Base-by-base conservation (phyloP, 2,329 filamentous ascomycete genomes). In the Erysiphe pisi region DNA sequence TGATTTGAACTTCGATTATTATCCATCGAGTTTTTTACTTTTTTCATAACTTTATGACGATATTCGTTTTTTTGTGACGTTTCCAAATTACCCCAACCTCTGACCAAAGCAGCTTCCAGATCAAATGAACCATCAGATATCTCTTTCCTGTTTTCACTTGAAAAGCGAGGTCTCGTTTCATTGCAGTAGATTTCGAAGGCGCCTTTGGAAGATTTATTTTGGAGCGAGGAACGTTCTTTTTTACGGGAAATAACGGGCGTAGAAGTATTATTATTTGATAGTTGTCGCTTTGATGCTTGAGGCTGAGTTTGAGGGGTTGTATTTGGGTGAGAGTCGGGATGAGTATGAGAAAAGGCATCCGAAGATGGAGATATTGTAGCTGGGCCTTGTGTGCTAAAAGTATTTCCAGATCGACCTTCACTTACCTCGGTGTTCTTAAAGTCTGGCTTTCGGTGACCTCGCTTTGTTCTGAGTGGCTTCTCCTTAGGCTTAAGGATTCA, bases 391-490 rank as follows among this genome's bases (percentile, higher is more conserved):
- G 84, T 85, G 80, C 85, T 84, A 78, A 85, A 85, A 40, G 83
- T 82, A 52, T 84, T 83, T 79, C 82, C 84, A 77, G 83, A 81
- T 36, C 81, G 82, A 61, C 81, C 82, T 77, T 82, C 82, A 79
- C 84, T 84, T 36, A 81, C 77, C 58, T 79, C 79, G 52, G 80
- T 80, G 18, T 79, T 79, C 7, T 82, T 79, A 63, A 81, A 82
- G 52, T 87, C 87, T 36, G 86, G 84, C 83, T 90, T 90, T 76
- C 90, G 84, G 80, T 92, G 89, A 78, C 89, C 89, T 76, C 91
- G 87, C 85, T 93, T 93, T 79, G 88, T 89, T 47, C 91, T 88
- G 79, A 93, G 84, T 45, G 91, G 91, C 83, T 93, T 93, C 81
- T 93, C 91, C 83, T 92, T 90, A 49, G 91, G 91, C 90, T 92